Evolutionary conservation across 2,329 filamentous ascomycete genomes (phyloP).

Genomic region (Alternaria ventricosa): DNA sequence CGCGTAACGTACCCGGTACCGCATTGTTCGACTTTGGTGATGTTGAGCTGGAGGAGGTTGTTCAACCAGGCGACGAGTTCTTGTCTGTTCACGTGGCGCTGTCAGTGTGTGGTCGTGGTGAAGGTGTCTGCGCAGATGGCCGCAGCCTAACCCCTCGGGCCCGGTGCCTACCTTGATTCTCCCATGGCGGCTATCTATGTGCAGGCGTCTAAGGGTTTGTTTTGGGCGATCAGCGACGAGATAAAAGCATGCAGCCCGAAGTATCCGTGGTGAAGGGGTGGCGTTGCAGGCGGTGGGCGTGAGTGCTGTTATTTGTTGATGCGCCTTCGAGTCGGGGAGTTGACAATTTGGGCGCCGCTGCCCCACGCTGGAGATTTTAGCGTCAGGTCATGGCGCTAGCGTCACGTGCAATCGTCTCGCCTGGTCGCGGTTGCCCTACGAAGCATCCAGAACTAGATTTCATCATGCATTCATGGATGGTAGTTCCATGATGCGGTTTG

Average conservation of each 20-base stretch:
- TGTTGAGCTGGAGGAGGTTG: slow-evolving; percentile 95
- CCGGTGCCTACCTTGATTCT: slow-evolving; percentile 68
- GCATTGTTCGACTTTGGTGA: slow-evolving; percentile 98
- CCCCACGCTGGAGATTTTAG: slow-evolving; percentile 23
- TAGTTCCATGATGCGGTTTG: neutral
- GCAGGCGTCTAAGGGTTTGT: neutral
- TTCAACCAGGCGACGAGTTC: slow-evolving; percentile 97
- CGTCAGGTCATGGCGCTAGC: slow-evolving; percentile 6
- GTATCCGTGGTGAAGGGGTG: slow-evolving; percentile 5
- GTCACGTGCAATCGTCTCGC: slow-evolving; percentile 9
- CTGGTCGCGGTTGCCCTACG: neutral
- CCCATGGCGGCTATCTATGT: slow-evolving; percentile 57
- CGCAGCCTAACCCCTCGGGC: slow-evolving; percentile 10
- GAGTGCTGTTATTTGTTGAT: slow-evolving; percentile 37
- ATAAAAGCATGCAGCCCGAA: slow-evolving; percentile 10
- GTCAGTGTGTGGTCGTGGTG: slow-evolving; percentile 25
- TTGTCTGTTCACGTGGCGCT: slow-evolving; percentile 68
- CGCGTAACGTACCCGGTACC: slow-evolving; percentile 82
- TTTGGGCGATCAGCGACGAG: slow-evolving; percentile 7
- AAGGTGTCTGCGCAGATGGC: slow-evolving; percentile 12
- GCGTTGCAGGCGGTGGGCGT: neutral
- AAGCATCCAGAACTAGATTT: neutral
- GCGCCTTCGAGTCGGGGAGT: slow-evolving; percentile 20
- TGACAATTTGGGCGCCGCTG: slow-evolving; percentile 24
- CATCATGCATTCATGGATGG: neutral